Conservation (phyloP, 176 grass and related monocot genomes). For the Typha latifolia region DNA sequence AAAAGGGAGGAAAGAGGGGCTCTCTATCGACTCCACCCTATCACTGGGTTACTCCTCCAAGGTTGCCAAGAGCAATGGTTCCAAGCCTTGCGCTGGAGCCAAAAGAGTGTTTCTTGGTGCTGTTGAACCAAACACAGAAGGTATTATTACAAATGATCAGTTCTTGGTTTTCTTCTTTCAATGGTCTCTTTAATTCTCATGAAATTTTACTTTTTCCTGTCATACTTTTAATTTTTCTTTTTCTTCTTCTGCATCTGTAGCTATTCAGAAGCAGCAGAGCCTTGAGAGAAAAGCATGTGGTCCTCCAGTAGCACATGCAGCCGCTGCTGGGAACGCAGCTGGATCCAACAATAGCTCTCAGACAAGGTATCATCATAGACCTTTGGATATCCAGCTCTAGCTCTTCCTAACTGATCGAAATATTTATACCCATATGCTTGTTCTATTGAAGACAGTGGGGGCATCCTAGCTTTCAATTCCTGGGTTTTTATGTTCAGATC, state of each 20-base stretch:
- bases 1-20: slow-evolving; percentile 16
- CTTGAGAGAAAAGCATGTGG: slow-evolving; percentile 28
- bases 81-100: slow-evolving; percentile 8
- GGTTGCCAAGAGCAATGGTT: neutral
- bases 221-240: neutral
- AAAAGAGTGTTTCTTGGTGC: slow-evolving; percentile 3
- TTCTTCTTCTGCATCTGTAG: neutral
- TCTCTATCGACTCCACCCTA: slow-evolving; percentile 21
- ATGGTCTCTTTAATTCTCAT: neutral
- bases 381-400: slow-evolving; percentile 7
- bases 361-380: slow-evolving; percentile 37
- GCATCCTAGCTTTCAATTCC: neutral
- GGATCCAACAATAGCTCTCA: slow-evolving; percentile 32
- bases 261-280: slow-evolving; percentile 13
- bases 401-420: neutral
- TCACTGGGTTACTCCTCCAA: slow-evolving; percentile 25
- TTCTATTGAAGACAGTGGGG: neutral
- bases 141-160: neutral
- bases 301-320: slow-evolving; percentile 20
- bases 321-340: slow-evolving; percentile 26
- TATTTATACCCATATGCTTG: slow-evolving; percentile 21
- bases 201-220: neutral
- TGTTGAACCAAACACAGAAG: slow-evolving; percentile 4
- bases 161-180: neutral
- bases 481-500: neutral